Base-by-base conservation (phyloP, 2,329 filamentous ascomycete species). In the Talaromyces pinophilus region DNA sequence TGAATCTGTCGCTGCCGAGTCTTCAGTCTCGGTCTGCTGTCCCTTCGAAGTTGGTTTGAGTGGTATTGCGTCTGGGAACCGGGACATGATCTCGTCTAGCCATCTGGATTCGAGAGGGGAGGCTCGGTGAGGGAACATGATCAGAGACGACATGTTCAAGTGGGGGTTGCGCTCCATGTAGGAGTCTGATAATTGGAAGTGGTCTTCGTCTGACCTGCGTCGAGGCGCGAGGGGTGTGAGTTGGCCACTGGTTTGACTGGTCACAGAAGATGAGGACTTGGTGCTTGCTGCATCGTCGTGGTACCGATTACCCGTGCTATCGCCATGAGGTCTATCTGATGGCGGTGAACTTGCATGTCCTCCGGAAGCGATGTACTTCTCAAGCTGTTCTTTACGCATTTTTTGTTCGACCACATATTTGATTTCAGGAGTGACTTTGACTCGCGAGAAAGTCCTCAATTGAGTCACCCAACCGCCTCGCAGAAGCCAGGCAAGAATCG, bases 391-490 rank as follows among this genome's bases (percentile, higher is more conserved):
- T 30, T 85, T 85, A 71, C 90, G 88, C 52, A 92, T 84, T 64
- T 88, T 86, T 71, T 89, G 86, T 62, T 92, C 88, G 2, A 96
- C 92, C 70, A 92, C 89, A 73, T 91, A 89, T 71, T 95, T 88
- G 69, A 96, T 91, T 74, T 94, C 90, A 2, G 91, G 88, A 79
- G 89, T 90, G 50, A 95, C 91, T 60, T 94, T 87, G 52, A 98
- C 88, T 83, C 95, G 96, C 13, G 90, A 92, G 77, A 96, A 97
- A 0, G 92, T 95, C 69, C 93, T 91, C 5, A 99, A 85, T 76
- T 97, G 93, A 0, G 92, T 96, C 0, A 97, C 93, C 91, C 95
- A 97, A 15, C 92, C 93, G 57, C 92, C 91, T 48, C 93, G 88
- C 81, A 98, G 88, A 8, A 99, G 85, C 92, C 94, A 99, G 25